A percentile compares a stretch with the other conserved stretches of the same genome.
Conservation (phyloP, 306 rosid species). For the Amphicarpaea edgeworthii region DNA sequence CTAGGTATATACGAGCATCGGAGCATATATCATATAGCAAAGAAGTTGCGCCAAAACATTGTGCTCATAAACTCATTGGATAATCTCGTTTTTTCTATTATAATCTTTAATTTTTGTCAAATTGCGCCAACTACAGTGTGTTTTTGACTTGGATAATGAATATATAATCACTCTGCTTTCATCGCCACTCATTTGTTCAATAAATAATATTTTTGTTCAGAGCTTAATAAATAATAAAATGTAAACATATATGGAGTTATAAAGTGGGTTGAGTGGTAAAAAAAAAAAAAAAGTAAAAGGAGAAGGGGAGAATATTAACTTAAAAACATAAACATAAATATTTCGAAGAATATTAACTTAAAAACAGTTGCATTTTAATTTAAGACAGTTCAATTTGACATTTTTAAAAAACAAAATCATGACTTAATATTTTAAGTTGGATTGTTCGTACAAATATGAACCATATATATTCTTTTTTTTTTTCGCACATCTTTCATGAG, state of each 20-base stretch:
- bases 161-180: slow-evolving; percentile 8
- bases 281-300: too few species aligned
- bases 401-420: neutral
- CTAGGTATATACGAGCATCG: slow-evolving; percentile 45
- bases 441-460: neutral
- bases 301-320: too few species aligned
- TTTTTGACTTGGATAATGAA: slow-evolving; percentile 37
- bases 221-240: too few species aligned
- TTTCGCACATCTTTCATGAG: neutral
- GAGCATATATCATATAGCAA: slow-evolving; percentile 21
- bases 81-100: neutral
- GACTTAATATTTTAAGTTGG: neutral
- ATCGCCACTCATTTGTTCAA: slow-evolving; percentile 23
- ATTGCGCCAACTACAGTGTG: slow-evolving; percentile 17
- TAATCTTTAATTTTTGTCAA: neutral
- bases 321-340: too few species aligned
- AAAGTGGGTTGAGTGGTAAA: too few species aligned
- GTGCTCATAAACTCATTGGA: slow-evolving; percentile 2
- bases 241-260: too few species aligned
- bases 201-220: too few species aligned
- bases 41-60: slow-evolving; percentile 51
- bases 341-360: too few species aligned
- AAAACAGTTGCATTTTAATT: neutral
- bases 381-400: neutral
- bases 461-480: neutral